Evolutionary conservation across 352 stramenopile species (phyloP).

Genomic region (Pseudoperonospora humuli): DNA sequence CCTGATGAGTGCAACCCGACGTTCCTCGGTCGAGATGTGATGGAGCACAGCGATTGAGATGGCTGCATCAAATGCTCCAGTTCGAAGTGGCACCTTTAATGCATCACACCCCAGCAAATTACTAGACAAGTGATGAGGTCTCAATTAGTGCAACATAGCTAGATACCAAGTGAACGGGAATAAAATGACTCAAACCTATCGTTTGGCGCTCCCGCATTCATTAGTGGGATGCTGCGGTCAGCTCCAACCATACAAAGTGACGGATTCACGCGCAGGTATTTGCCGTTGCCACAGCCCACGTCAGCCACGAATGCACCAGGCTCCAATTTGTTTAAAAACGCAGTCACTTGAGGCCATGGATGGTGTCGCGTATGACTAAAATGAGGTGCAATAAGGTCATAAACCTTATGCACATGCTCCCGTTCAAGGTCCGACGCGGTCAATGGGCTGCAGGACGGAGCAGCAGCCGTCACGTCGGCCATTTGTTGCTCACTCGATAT

Average conservation of each 20-base stretch:
- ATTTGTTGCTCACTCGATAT: constrained; percentile 36
- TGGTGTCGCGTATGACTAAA: constrained; percentile 81
- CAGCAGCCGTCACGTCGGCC: constrained; percentile 3
- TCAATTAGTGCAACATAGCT: background rate
- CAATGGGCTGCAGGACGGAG: constrained; percentile 18
- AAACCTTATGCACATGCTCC: constrained; percentile 81
- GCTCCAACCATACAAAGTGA: constrained; percentile 56
- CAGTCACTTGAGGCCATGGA: constrained; percentile 66
- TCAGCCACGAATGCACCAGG: constrained; percentile 57
- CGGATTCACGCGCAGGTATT: constrained; percentile 65
- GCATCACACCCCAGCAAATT: constrained; percentile 66
- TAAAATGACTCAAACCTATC: constrained; percentile 25
- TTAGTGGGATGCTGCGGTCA: constrained; percentile 71
- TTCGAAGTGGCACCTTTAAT: constrained; percentile 52
- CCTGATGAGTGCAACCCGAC: constrained; percentile 61
- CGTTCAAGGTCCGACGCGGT: constrained; percentile 49
- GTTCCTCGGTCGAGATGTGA: constrained; percentile 73
- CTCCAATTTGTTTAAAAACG: constrained; percentile 45
- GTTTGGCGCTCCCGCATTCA: constrained; percentile 31
- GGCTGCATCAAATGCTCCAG: constrained; percentile 57
- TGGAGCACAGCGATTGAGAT: constrained; percentile 80
- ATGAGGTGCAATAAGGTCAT: constrained; percentile 77
- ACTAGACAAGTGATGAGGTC: constrained; percentile 16
- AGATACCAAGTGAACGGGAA: background rate
- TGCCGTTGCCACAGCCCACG: constrained; percentile 78